These are phyloP conservation scores for Iris macrosiphon DNA, from an alignment of 106 monocot genomes.

Conservation along the genomic window DNA sequence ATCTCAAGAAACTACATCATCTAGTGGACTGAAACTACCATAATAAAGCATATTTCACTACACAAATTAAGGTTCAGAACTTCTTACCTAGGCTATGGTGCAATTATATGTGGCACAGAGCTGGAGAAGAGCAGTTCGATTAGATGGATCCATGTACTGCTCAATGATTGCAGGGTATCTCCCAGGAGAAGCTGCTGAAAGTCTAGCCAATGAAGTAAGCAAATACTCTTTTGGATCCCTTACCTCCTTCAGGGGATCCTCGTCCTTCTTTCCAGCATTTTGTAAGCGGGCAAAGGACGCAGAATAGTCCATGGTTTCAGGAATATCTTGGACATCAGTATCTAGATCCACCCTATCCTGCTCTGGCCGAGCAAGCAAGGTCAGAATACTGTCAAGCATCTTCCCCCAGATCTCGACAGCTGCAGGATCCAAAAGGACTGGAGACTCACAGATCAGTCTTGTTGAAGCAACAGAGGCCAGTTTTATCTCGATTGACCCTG, in stretches of 20 bases:
- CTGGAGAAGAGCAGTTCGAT: constrained; percentile 50
- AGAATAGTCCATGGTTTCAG: constrained; percentile 53
- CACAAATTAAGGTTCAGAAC: no score
- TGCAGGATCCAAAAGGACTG: constrained; percentile 54
- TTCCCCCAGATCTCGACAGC: constrained; percentile 65
- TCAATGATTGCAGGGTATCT: constrained; percentile 65
- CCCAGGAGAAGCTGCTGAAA: constrained; percentile 62
- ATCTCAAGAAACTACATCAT: no score
- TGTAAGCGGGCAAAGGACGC: constrained; percentile 77
- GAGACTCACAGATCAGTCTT: constrained; percentile 75
- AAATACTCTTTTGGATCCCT: constrained; percentile 79
- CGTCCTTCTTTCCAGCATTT: constrained; percentile 87
- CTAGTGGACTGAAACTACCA: no score
- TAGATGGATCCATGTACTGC: constrained; percentile 56
- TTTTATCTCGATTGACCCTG: constrained; percentile 71
- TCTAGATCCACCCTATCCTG: constrained; percentile 47
- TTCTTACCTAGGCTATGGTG: constrained; percentile 64
- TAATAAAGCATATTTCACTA: no score
- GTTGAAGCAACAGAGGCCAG: constrained; percentile 82
- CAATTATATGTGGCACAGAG: constrained; percentile 67
- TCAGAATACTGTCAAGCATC: constrained; percentile 69
- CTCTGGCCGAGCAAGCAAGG: constrained; percentile 53
- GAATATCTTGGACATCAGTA: constrained; percentile 45
- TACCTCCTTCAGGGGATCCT: constrained; percentile 80
- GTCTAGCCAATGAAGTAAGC: constrained; percentile 55